Base-by-base conservation (phyloP, 768 basidiomycete genomes). In the Melanogaster broomeanus region DNA sequence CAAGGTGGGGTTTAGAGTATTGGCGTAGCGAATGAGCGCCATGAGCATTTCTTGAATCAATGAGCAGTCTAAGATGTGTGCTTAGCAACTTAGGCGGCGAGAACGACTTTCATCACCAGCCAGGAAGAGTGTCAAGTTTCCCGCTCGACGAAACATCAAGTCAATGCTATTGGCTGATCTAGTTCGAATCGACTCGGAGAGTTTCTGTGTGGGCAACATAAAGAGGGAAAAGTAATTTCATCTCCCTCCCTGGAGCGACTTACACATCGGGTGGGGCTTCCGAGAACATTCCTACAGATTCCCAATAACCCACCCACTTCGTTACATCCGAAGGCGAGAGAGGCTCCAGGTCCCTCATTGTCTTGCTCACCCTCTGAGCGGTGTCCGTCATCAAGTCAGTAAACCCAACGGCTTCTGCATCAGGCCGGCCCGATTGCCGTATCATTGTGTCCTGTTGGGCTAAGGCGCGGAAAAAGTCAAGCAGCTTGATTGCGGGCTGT, bases 251-350 rank as follows among this genome's bases (percentile, higher is more conserved):
- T 4, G n/a, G 9, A 39, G 35, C 18, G 12, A 37, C 31, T 27
- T 35, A 31, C 31, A 11, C 31, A 31, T 13, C 6, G 12, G 25
- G 24, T 35, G 13, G 3, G 18, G 19, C 42, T 25, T 45, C 43
- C 30, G 35, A 31, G 19, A 69, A 61, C 52, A 70, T 62, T 18
- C 63, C 64, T 11, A 47, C 51, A 15, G 52, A 59, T 34, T 51
- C 65, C 75, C 75, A 76, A 48, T 77, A 77, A 10, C 61, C 62
- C 3, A 77, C 61, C 73, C 74, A 78, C n/a, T 48, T 48, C 3
- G 31, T 44, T 12, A 51, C 73, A 40, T 74, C 67, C 0, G 44
- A 49, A 2, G 52, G 49, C 9, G 55, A 63, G 6, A 76, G 49
- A 5, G 62, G 53, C 22, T 57, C 52, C 3, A 74, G 53, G 1